Percentiles rank a stretch among this genome's conserved stretches.
Conservation (phyloP, 257 asterid species). For the Petrea volubilis region DNA sequence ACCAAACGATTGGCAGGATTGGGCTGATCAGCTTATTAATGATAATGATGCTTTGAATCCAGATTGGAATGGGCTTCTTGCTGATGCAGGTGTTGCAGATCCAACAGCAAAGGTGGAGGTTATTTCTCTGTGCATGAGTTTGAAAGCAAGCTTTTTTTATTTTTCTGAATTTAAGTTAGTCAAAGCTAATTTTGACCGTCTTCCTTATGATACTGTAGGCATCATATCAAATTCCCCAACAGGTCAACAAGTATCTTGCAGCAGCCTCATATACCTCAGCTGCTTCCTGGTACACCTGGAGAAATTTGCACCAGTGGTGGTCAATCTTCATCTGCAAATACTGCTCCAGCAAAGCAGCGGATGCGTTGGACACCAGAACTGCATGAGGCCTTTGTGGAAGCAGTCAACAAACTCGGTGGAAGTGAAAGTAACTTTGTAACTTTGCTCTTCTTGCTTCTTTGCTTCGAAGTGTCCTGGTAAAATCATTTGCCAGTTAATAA, state of each 20-base stretch:
- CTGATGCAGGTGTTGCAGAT: conserved; percentile 47
- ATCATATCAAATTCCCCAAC: conserved; percentile 41
- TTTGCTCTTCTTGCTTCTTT: conserved; percentile 24
- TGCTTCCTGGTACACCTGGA: conserved; percentile 46
- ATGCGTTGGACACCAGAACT: conserved; percentile 97
- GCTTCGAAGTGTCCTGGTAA: conserved; percentile 12
- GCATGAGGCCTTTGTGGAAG: conserved; percentile 85
- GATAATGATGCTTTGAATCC: conserved; percentile 58
- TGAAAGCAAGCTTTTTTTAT: neutral
- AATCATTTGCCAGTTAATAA: conserved; percentile 11
- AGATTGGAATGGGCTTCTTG: conserved; percentile 63
- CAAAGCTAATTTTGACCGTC: neutral
- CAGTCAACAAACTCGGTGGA: conserved; percentile 91
- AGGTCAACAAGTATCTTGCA: conserved; percentile 40
- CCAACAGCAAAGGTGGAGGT: conserved; percentile 43
- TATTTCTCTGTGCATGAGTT: conserved; percentile 19
- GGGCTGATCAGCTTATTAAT: conserved; percentile 70
- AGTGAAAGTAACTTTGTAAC: conserved; percentile 70
- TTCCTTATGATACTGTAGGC: conserved; percentile 28
- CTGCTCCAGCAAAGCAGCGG: conserved; percentile 73
- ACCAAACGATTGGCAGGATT: conserved; percentile 64
- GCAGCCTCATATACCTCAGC: conserved; percentile 51
- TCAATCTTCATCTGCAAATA: conserved; percentile 62
- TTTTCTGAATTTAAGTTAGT: conserved; percentile 2
- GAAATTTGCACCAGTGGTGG: conserved; percentile 47